phyloP scores from a whole-genome alignment of 2,329 filamentous ascomycete genomes.

The Fusarium oxysporum region DNA sequence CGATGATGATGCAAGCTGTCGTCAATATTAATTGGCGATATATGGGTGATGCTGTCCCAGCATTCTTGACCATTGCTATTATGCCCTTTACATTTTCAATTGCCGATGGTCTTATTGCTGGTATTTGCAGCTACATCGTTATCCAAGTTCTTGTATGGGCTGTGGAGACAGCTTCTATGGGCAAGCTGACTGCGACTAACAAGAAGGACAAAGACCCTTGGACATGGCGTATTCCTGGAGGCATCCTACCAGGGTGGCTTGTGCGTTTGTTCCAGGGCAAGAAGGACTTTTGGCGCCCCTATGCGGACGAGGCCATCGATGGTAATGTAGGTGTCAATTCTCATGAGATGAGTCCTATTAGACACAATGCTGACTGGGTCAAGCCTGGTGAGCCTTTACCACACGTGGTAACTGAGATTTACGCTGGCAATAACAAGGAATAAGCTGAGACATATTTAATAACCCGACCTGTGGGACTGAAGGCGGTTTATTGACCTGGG shows the following conservation, averaged over 20 bases:
- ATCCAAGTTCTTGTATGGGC: background rate
- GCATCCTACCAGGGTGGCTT: background rate
- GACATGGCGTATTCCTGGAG: background rate
- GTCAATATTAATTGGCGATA: background rate
- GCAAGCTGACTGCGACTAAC: background rate
- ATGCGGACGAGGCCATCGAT: background rate
- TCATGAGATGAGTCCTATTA: background rate
- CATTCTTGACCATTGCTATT: background rate
- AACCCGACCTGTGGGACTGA: too few species aligned
- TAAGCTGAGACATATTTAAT: background rate
- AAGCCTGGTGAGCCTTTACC: background rate
- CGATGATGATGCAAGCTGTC: background rate
- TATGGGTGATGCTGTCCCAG: background rate
- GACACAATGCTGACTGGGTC: background rate
- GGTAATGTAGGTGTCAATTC: background rate
- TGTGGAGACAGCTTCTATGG: background rate
- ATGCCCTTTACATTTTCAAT: background rate
- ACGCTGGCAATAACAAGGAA: background rate
- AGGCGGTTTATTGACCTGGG: too few species aligned
- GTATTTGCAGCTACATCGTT: background rate
- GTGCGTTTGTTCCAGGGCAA: background rate
- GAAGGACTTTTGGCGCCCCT: background rate
- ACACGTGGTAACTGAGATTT: background rate
- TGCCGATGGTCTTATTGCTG: background rate
- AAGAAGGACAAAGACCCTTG: background rate